Conservation (phyloP, 352 stramenopile genomes). For the Globisporangium cederbergense region DNA sequence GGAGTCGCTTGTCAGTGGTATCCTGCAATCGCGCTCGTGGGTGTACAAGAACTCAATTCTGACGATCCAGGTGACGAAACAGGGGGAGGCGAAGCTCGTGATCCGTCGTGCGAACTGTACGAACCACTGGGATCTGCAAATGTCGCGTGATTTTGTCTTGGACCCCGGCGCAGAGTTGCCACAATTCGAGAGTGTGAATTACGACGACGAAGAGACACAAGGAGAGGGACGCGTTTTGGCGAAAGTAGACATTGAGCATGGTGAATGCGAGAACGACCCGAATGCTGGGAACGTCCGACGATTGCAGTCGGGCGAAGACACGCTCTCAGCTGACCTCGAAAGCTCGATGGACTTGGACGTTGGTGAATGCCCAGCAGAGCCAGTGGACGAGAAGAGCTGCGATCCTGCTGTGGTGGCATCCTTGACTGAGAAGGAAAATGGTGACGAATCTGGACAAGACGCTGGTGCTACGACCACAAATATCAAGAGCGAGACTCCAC, state of each 20-base stretch:
- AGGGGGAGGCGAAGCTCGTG: conserved; percentile 29
- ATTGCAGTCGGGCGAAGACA: conserved; percentile 3
- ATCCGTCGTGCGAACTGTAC: conserved; percentile 55
- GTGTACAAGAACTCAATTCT: conserved; percentile 51
- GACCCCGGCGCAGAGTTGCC: conserved; percentile 11
- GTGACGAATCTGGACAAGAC: neutral
- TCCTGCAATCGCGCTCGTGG: conserved; percentile 34
- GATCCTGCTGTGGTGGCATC: neutral
- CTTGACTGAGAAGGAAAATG: neutral
- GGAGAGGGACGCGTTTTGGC: neutral
- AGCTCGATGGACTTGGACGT: neutral
- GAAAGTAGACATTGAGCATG: neutral
- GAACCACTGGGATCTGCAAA: conserved; percentile 41
- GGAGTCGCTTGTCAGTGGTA: neutral
- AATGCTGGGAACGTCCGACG: neutral
- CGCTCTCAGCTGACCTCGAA: neutral
- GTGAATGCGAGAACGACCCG: neutral
- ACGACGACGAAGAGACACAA: neutral
- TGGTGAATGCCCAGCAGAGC: neutral
- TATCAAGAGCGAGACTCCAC: neutral
- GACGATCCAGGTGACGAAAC: conserved; percentile 37
- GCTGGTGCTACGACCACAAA: neutral
- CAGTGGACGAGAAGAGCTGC: neutral
- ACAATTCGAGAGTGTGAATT: neutral
- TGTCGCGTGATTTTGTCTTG: conserved; percentile 19